These are phyloP conservation scores for Myxozyma neotropica DNA, from an alignment of 805 yeast genomes.

Conservation along the genomic window DNA sequence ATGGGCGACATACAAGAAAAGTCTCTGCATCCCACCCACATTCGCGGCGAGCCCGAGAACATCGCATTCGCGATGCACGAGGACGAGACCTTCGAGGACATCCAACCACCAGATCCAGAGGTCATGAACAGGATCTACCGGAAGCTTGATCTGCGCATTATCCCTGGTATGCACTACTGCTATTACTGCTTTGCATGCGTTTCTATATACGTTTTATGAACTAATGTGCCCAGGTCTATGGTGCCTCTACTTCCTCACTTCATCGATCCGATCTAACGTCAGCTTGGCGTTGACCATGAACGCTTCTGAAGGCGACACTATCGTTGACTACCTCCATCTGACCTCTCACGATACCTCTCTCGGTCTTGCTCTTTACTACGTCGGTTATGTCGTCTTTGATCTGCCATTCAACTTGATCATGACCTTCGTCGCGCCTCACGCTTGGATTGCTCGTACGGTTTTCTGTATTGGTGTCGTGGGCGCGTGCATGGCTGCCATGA, in stretches of 20 bases:
- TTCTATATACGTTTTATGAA: background rate
- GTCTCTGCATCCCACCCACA: constrained; percentile 27
- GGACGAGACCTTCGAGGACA: constrained; percentile 21
- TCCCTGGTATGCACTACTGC: constrained; percentile 51
- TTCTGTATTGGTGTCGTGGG: constrained; percentile 77
- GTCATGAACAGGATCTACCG: constrained; percentile 22
- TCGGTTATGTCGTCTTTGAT: constrained; percentile 81
- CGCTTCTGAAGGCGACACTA: constrained; percentile 73
- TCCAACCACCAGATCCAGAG: constrained; percentile 19
- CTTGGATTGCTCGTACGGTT: constrained; percentile 80
- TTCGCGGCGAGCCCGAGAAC: constrained; percentile 32
- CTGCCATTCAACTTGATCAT: constrained; percentile 84
- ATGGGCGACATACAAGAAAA: constrained; percentile 4
- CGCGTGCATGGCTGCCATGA: constrained; percentile 67
- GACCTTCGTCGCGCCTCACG: constrained; percentile 83
- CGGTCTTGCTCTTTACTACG: constrained; percentile 80
- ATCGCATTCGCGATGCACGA: constrained; percentile 26
- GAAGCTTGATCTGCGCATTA: constrained; percentile 67
- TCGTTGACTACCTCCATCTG: constrained; percentile 61
- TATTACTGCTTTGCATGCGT: background rate
- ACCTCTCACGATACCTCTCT: constrained; percentile 62
- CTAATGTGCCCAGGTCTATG: constrained; percentile 53
- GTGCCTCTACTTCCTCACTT: constrained; percentile 70
- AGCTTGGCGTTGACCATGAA: constrained; percentile 52
- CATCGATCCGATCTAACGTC: constrained; percentile 58